phyloP scores from a whole-genome alignment of 768 basidiomycete species.

The Naganishia friedmannii region DNA sequence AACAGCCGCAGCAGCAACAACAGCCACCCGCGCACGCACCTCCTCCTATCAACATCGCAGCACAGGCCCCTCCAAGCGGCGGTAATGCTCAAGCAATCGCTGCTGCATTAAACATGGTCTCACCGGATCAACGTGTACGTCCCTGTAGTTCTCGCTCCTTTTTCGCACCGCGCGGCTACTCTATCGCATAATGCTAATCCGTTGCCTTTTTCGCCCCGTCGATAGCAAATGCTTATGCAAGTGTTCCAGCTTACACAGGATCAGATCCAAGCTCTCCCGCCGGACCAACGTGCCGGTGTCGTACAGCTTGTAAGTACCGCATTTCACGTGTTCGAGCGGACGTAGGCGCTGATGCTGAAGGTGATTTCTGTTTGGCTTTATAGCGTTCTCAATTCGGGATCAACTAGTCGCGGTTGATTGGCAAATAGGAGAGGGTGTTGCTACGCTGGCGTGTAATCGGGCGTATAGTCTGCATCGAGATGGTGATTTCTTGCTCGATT shows the following conservation, averaged over 20 bases:
- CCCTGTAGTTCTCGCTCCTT: not conserved
- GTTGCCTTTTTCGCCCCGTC: constrained; percentile 38
- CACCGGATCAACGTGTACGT: constrained; percentile 50
- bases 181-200: not conserved
- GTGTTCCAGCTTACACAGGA: constrained; percentile 76
- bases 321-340: not conserved
- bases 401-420: not conserved
- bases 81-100: constrained; percentile 16
- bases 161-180: too few species aligned
- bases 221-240: constrained; percentile 77
- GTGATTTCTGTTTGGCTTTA: not conserved
- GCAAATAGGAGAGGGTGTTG: too few species aligned
- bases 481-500: too few species aligned
- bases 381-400: constrained; percentile 31
- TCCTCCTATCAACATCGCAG: not conserved
- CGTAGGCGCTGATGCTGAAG: not conserved
- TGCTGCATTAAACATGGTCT: constrained; percentile 36
- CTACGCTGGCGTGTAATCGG: too few species aligned
- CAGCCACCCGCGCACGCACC: not conserved
- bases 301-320: constrained; percentile 66
- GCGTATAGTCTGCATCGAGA: too few species aligned
- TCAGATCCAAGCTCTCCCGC: constrained; percentile 77
- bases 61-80: not conserved
- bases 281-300: constrained; percentile 73
- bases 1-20: constrained; percentile 9